phyloP scores from a whole-genome alignment of 2,329 filamentous ascomycete genomes.

The Claviceps lovelessii region DNA sequence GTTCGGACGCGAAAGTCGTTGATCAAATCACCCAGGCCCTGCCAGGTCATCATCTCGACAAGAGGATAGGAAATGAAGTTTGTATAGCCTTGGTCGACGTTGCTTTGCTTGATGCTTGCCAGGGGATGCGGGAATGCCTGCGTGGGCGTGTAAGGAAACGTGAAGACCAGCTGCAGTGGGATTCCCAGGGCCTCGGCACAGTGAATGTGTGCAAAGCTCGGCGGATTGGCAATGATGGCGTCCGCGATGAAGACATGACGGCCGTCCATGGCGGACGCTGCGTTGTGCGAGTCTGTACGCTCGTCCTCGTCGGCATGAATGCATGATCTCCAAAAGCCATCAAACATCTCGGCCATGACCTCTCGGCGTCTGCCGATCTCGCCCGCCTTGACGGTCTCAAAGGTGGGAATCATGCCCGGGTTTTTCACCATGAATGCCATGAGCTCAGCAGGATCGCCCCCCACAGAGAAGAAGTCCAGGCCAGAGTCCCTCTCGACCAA shows the following conservation, averaged over 20 bases:
- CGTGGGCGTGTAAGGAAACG: conserved; percentile 67
- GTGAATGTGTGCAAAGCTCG: conserved; percentile 63
- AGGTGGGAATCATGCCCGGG: conserved; percentile 58
- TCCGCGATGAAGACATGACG: conserved; percentile 49
- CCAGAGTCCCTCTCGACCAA: conserved; percentile 60
- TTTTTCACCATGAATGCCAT: conserved; percentile 89
- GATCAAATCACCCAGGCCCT: conserved; percentile 67
- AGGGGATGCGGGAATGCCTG: conserved; percentile 63
- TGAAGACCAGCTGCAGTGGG: conserved; percentile 78
- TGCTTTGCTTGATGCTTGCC: conserved; percentile 58
- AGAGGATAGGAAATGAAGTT: conserved; percentile 73
- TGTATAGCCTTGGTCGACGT: conserved; percentile 56
- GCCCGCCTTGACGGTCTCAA: conserved; percentile 58
- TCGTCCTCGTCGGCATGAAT: conserved; percentile 56
- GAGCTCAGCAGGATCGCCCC: conserved; percentile 64
- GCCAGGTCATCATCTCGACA: conserved; percentile 82
- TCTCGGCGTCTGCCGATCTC: conserved; percentile 54
- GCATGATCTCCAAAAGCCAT: conserved; percentile 69
- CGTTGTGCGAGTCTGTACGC: conserved; percentile 31
- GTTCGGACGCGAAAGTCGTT: conserved; percentile 60
- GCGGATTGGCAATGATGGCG: conserved; percentile 76
- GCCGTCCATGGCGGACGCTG: conserved; percentile 16
- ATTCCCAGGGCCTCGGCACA: conserved; percentile 67
- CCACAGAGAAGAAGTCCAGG: conserved; percentile 68
- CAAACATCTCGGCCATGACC: conserved; percentile 69